A percentile compares a stretch with the other conserved stretches of the same genome.
phyloP scores from a whole-genome alignment of 306 rosid species.

The Quercus suber region DNA sequence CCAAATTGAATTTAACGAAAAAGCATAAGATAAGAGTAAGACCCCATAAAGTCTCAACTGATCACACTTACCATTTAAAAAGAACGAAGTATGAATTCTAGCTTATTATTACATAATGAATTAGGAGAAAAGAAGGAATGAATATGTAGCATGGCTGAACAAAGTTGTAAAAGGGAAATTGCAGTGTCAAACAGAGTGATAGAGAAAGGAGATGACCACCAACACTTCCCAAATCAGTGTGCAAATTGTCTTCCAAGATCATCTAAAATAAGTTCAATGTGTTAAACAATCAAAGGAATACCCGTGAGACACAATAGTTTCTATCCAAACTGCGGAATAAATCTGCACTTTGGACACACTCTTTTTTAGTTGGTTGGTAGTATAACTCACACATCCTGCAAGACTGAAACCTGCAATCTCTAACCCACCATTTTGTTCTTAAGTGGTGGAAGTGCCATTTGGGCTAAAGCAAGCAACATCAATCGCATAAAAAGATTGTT shows the following conservation, averaged over 20 bases:
- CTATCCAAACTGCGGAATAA: not conserved
- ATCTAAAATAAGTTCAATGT: not conserved
- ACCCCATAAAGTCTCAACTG: not conserved
- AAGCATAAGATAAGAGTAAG: slow-evolving; percentile 1
- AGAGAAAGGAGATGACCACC: not conserved
- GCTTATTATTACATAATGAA: not conserved
- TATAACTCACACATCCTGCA: too few species aligned
- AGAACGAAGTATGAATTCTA: not conserved
- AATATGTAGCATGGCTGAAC: not conserved
- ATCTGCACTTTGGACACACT: not conserved
- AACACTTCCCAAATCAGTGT: not conserved
- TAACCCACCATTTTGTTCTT: too few species aligned
- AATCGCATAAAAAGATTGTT: not conserved
- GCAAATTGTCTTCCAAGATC: not conserved
- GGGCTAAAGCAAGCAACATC: too few species aligned
- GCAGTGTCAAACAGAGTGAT: not conserved
- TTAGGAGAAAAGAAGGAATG: not conserved
- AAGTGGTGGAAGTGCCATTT: too few species aligned
- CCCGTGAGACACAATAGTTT: not conserved
- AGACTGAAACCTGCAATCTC: too few species aligned
- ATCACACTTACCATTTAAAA: not conserved
- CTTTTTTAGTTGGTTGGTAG: too few species aligned
- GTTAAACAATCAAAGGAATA: not conserved
- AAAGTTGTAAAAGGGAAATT: not conserved
- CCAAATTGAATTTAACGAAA: not conserved